Conservation (phyloP, 306 rosid species). For the Canavalia ensiformis region DNA sequence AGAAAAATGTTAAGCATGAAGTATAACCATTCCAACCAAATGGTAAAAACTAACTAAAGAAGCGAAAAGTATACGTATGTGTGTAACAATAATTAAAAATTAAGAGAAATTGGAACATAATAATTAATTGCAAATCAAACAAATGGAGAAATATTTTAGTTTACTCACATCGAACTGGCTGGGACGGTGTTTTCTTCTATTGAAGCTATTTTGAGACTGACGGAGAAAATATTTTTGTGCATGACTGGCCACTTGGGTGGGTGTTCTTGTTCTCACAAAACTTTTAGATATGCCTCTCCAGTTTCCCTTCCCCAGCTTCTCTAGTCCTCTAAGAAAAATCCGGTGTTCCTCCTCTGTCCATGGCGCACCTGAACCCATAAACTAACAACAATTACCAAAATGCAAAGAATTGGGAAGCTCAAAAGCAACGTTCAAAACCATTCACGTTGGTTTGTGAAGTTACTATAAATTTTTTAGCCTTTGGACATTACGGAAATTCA, state of each 20-base stretch:
- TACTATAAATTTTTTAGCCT: not conserved
- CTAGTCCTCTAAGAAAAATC: conserved; percentile 76
- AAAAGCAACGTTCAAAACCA: not conserved
- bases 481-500: not conserved
- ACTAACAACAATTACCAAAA: not conserved
- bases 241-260: conserved; percentile 95
- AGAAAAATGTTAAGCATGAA: not conserved
- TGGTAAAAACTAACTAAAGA: not conserved
- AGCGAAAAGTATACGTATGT: not conserved
- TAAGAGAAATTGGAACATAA: not conserved
- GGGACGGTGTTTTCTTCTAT: conserved; percentile 65
- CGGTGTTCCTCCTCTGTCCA: conserved; percentile 92
- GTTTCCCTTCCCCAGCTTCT: conserved; percentile 86
- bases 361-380: conserved; percentile 65
- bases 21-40: not conserved
- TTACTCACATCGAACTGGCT: conserved; percentile 63
- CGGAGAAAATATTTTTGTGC: conserved; percentile 87
- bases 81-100: not conserved
- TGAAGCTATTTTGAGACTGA: conserved; percentile 48
- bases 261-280: conserved; percentile 85
- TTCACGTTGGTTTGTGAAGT: not conserved
- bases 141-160: not conserved
- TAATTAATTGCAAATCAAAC: not conserved
- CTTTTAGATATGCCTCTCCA: conserved; percentile 89
- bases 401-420: not conserved